Evolutionary conservation across 768 basidiomycete genomes (phyloP).

Genomic region (Lepiota venenata): DNA sequence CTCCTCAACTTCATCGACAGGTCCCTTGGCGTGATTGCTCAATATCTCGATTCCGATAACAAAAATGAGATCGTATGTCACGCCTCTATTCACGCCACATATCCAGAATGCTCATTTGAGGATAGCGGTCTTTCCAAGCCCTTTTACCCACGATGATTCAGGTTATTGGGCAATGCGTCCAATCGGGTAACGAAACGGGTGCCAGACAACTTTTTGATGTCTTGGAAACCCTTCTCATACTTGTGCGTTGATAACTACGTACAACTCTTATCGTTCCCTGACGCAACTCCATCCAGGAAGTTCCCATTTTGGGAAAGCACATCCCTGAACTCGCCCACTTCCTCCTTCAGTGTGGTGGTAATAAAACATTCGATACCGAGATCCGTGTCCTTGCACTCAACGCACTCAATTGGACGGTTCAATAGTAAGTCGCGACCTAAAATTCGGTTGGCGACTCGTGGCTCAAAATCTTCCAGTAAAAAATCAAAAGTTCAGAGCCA

Average conservation of each 20-base stretch:
- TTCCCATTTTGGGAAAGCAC: conserved; percentile 88
- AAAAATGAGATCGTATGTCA: conserved; percentile 77
- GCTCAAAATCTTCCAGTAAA: conserved; percentile 56
- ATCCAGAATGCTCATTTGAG: neutral
- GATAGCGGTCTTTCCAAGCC: conserved; percentile 80
- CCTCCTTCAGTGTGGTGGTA: conserved; percentile 81
- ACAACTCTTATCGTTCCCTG: neutral
- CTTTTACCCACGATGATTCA: conserved; percentile 86
- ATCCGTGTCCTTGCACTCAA: conserved; percentile 90
- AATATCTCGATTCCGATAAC: conserved; percentile 87
- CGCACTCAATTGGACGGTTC: conserved; percentile 93
- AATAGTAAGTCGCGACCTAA: conserved; percentile 61
- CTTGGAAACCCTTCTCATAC: conserved; percentile 91
- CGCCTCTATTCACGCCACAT: neutral
- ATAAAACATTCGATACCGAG: conserved; percentile 69
- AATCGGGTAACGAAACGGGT: conserved; percentile 71
- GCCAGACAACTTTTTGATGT: conserved; percentile 94
- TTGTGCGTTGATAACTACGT: conserved; percentile 44
- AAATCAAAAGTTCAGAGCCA: conserved; percentile 91
- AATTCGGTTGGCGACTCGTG: neutral
- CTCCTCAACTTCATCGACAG: conserved; percentile 30
- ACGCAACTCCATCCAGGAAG: conserved; percentile 55
- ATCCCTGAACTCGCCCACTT: conserved; percentile 86
- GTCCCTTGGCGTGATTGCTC: conserved; percentile 88
- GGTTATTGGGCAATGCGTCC: conserved; percentile 83